Evolutionary conservation across 345 rosid species (phyloP), one percentile per base, ranked within the genome.

Genomic region (Heritiera fomes): DNA sequence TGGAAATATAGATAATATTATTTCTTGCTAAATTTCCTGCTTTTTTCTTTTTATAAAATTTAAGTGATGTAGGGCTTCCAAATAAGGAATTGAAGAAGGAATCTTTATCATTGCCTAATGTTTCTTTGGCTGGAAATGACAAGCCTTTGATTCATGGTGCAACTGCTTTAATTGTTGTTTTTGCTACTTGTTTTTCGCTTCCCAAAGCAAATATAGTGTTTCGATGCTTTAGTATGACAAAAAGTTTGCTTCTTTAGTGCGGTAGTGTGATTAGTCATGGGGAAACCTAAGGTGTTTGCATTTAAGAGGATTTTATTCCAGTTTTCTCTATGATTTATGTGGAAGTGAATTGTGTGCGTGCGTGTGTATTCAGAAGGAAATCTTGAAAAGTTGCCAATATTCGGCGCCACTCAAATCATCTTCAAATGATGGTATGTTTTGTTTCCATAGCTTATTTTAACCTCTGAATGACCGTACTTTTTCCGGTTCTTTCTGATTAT

Each of bases 401-500:
- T 23, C 3, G 20, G 69, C 14, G 9, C 74, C 77, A 77, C 73
- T 46, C 71, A 81, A 86, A 40, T 88, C 79, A 74, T 77, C 90
- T 80, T 87, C 90, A 46, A 94, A 91, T 79, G 97, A 93, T 77
- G 97, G 98, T 49, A 69, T 5, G 20, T 30, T 20, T 46, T 41
- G 18, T 0, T 52, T 34, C 38, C 38, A 34, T 34, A 34, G 38
- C 38, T 34, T 34, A 1, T 34, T 34, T 34, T 0, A 34, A 34
- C 43, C 43, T 7, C 1, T 80, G 23, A 12, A 7, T 10, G 30
- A 32, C 69, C 7, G 1, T 34, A 3, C 38, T 34, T 34, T 34
- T 34, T 79, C 6, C 60, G 38, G 38, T 20, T 64, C 12, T 32
- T 41, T 4, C 50, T 71, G 32, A 14, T 72, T 72, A 6, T 64